Evolutionary conservation across 1,139 yeast species (phyloP).

Genomic region (Hansenula sp.): DNA sequence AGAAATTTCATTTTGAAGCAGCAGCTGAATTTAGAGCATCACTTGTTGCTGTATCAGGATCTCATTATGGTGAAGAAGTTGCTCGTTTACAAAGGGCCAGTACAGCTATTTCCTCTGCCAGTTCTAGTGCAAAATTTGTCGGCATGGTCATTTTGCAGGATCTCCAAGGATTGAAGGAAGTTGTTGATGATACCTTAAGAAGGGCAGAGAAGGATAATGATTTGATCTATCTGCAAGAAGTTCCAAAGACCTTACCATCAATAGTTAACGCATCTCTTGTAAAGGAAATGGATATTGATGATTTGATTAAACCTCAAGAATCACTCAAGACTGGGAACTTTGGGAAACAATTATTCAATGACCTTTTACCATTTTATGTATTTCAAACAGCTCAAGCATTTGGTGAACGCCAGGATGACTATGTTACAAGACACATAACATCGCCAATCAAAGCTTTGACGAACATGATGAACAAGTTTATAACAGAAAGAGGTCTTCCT

Average conservation of each 20-base stretch:
- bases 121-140: conserved; percentile 40
- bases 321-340: conserved; percentile 18
- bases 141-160: conserved; percentile 41
- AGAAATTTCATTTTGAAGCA: conserved; percentile 60
- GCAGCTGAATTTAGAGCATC: conserved; percentile 68
- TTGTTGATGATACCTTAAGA: conserved; percentile 41
- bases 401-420: conserved; percentile 58
- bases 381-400: conserved; percentile 68
- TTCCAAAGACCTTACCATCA: conserved; percentile 49
- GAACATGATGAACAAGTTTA: conserved; percentile 39
- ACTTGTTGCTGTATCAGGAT: conserved; percentile 39
- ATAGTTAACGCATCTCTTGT: conserved; percentile 55
- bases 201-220: conserved; percentile 78
- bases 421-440: conserved; percentile 44
- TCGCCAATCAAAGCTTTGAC: conserved; percentile 51
- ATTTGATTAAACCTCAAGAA: conserved; percentile 27
- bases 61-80: conserved; percentile 68
- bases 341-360: conserved; percentile 40
- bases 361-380: conserved; percentile 61
- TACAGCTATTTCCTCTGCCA: conserved; percentile 32
- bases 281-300: conserved; percentile 39
- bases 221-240: conserved; percentile 62
- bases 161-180: conserved; percentile 39
- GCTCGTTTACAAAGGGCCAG: conserved; percentile 47
- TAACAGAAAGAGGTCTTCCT: conserved; percentile 47